These are phyloP conservation scores for Annulohypoxylon bovei DNA, from an alignment of 495 filamentous ascomycete species.

Conservation along the genomic window DNA sequence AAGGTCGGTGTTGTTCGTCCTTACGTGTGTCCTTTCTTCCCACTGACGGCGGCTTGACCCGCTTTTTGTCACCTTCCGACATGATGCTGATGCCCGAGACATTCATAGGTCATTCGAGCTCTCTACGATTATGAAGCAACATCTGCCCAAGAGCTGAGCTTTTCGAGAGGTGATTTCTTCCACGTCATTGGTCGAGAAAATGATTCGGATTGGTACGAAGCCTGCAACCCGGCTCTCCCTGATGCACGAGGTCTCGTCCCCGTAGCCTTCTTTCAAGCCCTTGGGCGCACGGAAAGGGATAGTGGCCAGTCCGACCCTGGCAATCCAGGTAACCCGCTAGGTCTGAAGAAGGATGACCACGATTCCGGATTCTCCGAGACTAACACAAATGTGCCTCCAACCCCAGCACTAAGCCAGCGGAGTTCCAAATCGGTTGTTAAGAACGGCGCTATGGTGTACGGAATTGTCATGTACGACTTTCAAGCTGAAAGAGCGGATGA, in stretches of 20 bases:
- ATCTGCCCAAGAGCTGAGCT: constrained; percentile 82
- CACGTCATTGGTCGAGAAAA: constrained; percentile 97
- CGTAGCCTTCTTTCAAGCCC: constrained; percentile 88
- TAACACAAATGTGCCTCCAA: constrained; percentile 67
- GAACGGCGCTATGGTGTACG: constrained; percentile 91
- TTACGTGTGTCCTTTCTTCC: constrained; percentile 29
- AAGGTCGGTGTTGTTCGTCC: constrained; percentile 71
- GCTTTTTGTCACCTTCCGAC: constrained; percentile 16
- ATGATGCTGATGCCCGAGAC: constrained; percentile 43
- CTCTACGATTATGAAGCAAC: constrained; percentile 90
- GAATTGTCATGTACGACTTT: constrained; percentile 97
- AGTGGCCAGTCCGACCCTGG: constrained; percentile 80
- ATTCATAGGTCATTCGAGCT: constrained; percentile 87
- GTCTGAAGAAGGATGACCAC: constrained; percentile 57
- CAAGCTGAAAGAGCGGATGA: constrained; percentile 94
- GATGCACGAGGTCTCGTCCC: constrained; percentile 91
- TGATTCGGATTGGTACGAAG: constrained; percentile 97
- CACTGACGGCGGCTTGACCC: neutral
- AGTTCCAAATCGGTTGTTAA: constrained; percentile 66
- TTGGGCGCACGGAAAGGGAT: constrained; percentile 90
- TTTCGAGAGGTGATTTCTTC: constrained; percentile 95
- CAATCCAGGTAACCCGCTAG: constrained; percentile 61
- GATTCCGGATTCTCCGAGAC: constrained; percentile 50
- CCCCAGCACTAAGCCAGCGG: constrained; percentile 58
- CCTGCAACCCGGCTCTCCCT: constrained; percentile 92